Evolutionary conservation across 805 yeast species (phyloP), one percentile per base, ranked within the genome.

Genomic region (Saccharomyces paradoxus): DNA sequence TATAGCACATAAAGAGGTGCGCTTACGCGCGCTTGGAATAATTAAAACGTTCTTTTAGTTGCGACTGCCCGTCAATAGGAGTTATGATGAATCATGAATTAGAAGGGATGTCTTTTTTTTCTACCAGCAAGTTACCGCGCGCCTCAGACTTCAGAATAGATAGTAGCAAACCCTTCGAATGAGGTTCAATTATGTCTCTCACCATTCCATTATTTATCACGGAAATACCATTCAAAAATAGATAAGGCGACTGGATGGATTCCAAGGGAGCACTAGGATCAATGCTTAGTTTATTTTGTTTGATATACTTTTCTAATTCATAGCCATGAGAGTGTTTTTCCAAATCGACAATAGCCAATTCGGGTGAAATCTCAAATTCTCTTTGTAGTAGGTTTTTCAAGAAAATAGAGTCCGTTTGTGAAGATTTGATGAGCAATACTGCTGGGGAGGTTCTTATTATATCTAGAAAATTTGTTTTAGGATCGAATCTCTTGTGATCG

Each of bases 321-420:
- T 72, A 66, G 1, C 97, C 97, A 65, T 87, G 77, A 46, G 77
- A 74, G 68, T 89, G 96, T 63, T 76, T 77, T 69, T 90, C 96
- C 51, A 90, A 75, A 66, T 91, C 97, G 13, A 90, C 89, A 52
- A 87, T 76, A 4, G 77, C 70, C 0, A 90, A 89, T 47, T 77
- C 74, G 2, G 97, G 97, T 3, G 79, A 77, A 54, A 90, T 80
- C 55, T 79, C 81, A 70, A 89, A 89, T 60, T 81, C 80, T 22
- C 77, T 80, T 21, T 71, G 69, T 52, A 90, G 73, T 49, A 90
- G 72, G 37, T 78, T 74, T 72, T 87, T 90, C 63, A 89, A 77
- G 51, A 75, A 75, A 63, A 78, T 79, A 8, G 92, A 86, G 66
- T 76, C 84, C 37, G 91, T 91, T 69, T 95, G 82, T 60, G 76